Percentiles rank a stretch among this genome's conserved stretches.
These are phyloP conservation scores for Ailanthus altissimus DNA, from an alignment of 345 rosid species.

Conservation along the genomic window DNA sequence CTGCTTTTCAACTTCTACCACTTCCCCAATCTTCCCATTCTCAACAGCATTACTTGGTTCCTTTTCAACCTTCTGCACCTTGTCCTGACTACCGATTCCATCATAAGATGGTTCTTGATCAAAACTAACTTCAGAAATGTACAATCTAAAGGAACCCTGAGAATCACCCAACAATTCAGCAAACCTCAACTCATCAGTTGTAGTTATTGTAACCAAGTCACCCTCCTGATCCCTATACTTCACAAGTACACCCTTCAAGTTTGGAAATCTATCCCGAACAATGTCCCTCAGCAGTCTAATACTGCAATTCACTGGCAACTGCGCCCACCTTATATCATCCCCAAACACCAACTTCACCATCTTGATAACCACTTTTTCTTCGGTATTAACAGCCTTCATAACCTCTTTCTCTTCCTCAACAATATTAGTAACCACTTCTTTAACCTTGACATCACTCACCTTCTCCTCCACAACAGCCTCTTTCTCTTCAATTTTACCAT, in stretches of 20 bases:
- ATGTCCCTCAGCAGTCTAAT: conserved; percentile 75
- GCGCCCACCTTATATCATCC: conserved; percentile 95
- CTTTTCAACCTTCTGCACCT: conserved; percentile 32
- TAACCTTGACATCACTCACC: conserved; percentile 45
- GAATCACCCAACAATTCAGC: conserved; percentile 58
- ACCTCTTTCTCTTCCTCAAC: conserved; percentile 47
- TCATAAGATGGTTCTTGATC: conserved; percentile 91
- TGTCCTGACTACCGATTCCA: conserved; percentile 42
- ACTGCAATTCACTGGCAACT: conserved; percentile 63
- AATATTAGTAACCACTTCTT: conserved; percentile 54
- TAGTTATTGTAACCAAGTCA: conserved; percentile 88
- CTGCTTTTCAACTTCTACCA: conserved; percentile 38
- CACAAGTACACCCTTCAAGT: conserved; percentile 69
- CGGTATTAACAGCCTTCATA: conserved; percentile 39
- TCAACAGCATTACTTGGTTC: conserved; percentile 36
- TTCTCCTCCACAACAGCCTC: conserved; percentile 44
- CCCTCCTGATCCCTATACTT: conserved; percentile 90
- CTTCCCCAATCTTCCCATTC: conserved; percentile 48
- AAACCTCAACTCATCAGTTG: conserved; percentile 73
- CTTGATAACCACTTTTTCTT: conserved; percentile 58
- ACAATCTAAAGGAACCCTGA: conserved; percentile 69
- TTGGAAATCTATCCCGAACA: conserved; percentile 76
- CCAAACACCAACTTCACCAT: conserved; percentile 85
- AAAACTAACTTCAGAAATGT: conserved; percentile 65
- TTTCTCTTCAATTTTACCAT: conserved; percentile 28